Conservation (phyloP, 1,139 yeast species). For the Candida sojae region DNA sequence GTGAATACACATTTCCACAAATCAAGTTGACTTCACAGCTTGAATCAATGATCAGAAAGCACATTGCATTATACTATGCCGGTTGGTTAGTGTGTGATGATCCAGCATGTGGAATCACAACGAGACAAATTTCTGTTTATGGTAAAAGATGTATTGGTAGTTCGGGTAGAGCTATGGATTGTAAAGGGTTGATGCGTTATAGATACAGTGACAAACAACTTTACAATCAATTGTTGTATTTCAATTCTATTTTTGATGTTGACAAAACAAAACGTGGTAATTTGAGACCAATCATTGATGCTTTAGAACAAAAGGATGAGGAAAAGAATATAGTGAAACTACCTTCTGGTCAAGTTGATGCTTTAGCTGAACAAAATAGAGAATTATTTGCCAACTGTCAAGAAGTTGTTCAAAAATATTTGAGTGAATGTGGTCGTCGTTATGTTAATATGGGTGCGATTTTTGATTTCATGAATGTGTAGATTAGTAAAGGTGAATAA, state of each 20-base stretch:
- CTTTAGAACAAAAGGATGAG: conserved; percentile 15
- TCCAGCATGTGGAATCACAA: conserved; percentile 73
- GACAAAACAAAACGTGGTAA: conserved; percentile 67
- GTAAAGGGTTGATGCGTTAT: conserved; percentile 84
- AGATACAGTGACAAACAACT: conserved; percentile 77
- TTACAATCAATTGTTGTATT: conserved; percentile 84
- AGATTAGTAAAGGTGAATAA: not conserved
- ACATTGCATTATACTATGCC: conserved; percentile 75
- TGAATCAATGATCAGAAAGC: conserved; percentile 67
- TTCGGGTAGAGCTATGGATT: conserved; percentile 62
- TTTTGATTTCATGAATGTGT: conserved; percentile 56
- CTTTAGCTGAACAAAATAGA: conserved; percentile 80
- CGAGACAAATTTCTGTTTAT: conserved; percentile 86
- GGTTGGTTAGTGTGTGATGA: conserved; percentile 90
- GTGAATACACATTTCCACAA: conserved; percentile 53
- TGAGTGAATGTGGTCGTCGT: conserved; percentile 84
- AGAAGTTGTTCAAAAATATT: conserved; percentile 71
- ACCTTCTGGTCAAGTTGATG: conserved; percentile 62
- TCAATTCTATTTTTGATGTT: conserved; percentile 77
- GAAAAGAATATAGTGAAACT: conserved; percentile 36
- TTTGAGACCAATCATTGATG: conserved; percentile 50
- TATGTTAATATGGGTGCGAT: conserved; percentile 86
- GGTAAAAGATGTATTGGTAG: conserved; percentile 81
- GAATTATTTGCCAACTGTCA: conserved; percentile 57
- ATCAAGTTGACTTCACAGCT: conserved; percentile 69